Evolutionary conservation across 106 monocot genomes (phyloP).

Genomic region (Dioscorea zingiberensis): DNA sequence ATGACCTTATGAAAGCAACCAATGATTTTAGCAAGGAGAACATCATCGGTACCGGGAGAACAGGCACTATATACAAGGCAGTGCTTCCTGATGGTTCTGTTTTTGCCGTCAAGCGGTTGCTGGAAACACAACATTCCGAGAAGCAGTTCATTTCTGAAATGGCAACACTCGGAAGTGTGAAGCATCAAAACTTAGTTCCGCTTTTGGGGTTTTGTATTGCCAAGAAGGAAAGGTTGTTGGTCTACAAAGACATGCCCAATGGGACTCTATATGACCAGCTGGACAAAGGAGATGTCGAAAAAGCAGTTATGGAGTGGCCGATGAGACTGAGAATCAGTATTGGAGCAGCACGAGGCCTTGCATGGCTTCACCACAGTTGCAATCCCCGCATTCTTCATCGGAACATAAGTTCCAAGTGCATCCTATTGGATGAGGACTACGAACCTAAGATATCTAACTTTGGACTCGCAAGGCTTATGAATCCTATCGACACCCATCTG

Average conservation of each 20-base stretch:
- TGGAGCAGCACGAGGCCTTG: slow-evolving; percentile 53
- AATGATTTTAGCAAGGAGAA: slow-evolving; percentile 35
- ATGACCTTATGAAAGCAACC: slow-evolving; percentile 43
- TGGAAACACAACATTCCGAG: slow-evolving; percentile 29
- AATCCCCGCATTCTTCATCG: slow-evolving; percentile 61
- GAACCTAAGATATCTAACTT: slow-evolving; percentile 69
- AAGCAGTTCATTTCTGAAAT: slow-evolving; percentile 58
- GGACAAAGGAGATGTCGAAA: slow-evolving; percentile 2
- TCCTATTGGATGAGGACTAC: slow-evolving; percentile 54
- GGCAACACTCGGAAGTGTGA: slow-evolving; percentile 53
- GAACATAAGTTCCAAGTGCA: slow-evolving; percentile 64
- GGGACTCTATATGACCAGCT: slow-evolving; percentile 36
- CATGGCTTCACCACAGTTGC: slow-evolving; percentile 68
- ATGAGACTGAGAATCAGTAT: slow-evolving; percentile 44
- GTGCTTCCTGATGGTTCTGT: slow-evolving; percentile 25
- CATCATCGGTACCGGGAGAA: slow-evolving; percentile 24
- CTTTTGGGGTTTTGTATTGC: slow-evolving; percentile 48
- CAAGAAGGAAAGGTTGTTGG: slow-evolving; percentile 44
- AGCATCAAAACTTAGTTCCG: slow-evolving; percentile 47
- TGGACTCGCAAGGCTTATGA: slow-evolving; percentile 66
- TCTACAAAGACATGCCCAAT: slow-evolving; percentile 58
- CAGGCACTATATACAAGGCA: slow-evolving; percentile 34
- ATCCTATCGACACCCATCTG: slow-evolving; percentile 60
- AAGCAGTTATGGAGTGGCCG: slow-evolving; percentile 34
- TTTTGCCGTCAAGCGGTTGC: slow-evolving; percentile 31